Base-by-base conservation (phyloP, 164 flowering plant genomes). In the Berberis vulgaris region DNA sequence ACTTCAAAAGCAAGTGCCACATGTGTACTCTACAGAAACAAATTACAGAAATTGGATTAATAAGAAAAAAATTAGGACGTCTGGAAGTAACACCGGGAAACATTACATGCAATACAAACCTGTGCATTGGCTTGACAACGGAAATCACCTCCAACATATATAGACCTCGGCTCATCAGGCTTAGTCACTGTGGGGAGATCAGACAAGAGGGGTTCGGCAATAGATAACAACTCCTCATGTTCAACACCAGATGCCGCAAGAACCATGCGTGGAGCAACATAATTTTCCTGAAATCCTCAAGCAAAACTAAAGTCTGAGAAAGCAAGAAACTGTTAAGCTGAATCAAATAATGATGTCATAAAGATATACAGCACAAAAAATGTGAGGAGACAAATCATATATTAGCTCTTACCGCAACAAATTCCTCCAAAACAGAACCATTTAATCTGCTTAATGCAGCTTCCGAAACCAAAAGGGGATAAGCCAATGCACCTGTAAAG, bases 241-340 rank as follows among this genome's bases (percentile, higher is more conserved):
- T 89, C 96, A 75, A 92, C 91, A 41, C 98, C 98, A 60, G 86
- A 85, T 66, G 94, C 97, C 47, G 87, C 91, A 74, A 92, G 95
- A 41, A 92, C 98, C 78, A 92, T 84, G 53, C 98, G 75, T 39
- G 94, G 82, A 67, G 97, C 91, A 65, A 94, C 86, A 65, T 85
- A 92, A 64, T 92, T 81, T 73, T 84, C 85, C 98, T 89, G 77
- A 53, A 73, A 60, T 49, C 49, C 42, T 43, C 69, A 75, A 59
- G 65, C 10, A 8, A 66, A 61, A 55, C 43, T 49, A 13, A 47
- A 63, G 54, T 68, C 49, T 62, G 45, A 72, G 61, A 50, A 49
- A 39, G 56, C 58, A 50, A 43, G 13, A 60, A 11, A n/a, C 55
- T 50, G 41, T 49, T 43, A 10, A 47, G 45, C 3, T 4, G 13